Evolutionary conservation across 31 red algal species (phyloP).

Genomic region (Odonthalia washingtoniensis): DNA sequence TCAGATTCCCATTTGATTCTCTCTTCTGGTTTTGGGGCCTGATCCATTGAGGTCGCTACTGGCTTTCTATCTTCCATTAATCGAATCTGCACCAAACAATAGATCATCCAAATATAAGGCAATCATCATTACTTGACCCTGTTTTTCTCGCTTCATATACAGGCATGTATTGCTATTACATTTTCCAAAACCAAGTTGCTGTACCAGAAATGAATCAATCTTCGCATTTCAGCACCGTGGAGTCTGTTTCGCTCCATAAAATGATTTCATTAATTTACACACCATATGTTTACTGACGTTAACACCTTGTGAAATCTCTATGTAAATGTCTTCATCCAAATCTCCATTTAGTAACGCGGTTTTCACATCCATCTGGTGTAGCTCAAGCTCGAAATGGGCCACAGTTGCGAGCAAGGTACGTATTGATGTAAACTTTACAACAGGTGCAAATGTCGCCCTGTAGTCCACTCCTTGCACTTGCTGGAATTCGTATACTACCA

Average conservation of each 20-base stretch:
- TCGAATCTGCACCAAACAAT: too few species aligned
- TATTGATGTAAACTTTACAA: slow-evolving; percentile 11
- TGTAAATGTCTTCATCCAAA: slow-evolving; percentile 49
- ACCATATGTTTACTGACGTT: neutral
- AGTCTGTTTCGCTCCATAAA: slow-evolving; percentile 39
- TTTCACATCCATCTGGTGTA: slow-evolving; percentile 10
- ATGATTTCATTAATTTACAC: slow-evolving; percentile 6
- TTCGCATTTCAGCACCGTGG: neutral
- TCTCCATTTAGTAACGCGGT: slow-evolving; percentile 39
- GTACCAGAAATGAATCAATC: slow-evolving; percentile 29
- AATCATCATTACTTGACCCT: too few species aligned
- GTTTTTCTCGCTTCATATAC: too few species aligned
- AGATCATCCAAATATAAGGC: slow-evolving; percentile 33
- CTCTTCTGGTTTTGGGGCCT: too few species aligned
- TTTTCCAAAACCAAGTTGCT: slow-evolving; percentile 12
- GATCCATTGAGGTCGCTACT: too few species aligned
- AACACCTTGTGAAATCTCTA: slow-evolving; percentile 25
- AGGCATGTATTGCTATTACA: too few species aligned
- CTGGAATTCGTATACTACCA: slow-evolving; percentile 22
- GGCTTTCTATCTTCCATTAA: too few species aligned
- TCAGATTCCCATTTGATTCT: too few species aligned
- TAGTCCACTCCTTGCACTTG: slow-evolving; percentile 34
- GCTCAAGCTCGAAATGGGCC: neutral
- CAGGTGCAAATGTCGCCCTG: slow-evolving; percentile 22
- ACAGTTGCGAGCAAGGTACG: neutral